A percentile compares a stretch with the other conserved stretches of the same genome.
These are phyloP conservation scores for Naganishia albida DNA, from an alignment of 1,284 basidiomycete species.

Conservation along the genomic window DNA sequence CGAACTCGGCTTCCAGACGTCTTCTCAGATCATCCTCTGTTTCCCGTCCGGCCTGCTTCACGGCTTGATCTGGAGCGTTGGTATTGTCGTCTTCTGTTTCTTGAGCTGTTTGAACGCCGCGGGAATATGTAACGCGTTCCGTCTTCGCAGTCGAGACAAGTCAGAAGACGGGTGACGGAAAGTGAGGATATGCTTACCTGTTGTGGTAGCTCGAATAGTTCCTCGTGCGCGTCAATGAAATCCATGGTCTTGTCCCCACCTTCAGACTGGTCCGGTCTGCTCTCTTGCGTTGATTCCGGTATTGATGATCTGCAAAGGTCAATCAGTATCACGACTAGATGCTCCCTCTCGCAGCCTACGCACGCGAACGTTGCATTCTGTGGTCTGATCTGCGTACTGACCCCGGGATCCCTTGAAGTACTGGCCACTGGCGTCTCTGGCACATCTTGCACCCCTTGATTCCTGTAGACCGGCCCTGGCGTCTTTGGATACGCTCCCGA, in stretches of 20 bases:
- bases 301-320: background rate
- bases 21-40: constrained; percentile 73
- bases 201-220: constrained; percentile 31
- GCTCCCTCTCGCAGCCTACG: background rate
- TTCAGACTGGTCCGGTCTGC: background rate
- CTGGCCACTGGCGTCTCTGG: background rate
- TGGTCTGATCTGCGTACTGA: background rate
- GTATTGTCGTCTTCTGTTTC: constrained; percentile 34
- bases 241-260: constrained; percentile 10
- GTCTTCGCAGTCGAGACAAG: background rate
- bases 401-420: background rate
- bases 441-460: background rate
- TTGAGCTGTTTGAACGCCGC: constrained; percentile 29
- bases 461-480: constrained; percentile 15
- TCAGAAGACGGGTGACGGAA: background rate
- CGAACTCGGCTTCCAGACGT: constrained; percentile 61
- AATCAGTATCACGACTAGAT: background rate
- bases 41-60: constrained; percentile 56
- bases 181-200: constrained; percentile 9
- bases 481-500: background rate
- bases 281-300: background rate
- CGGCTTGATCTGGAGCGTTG: constrained; percentile 57
- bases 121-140: constrained; percentile 32
- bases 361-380: background rate
- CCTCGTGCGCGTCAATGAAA: constrained; percentile 28